These are phyloP conservation scores for Alternaria infectoria DNA, from an alignment of 2,329 filamentous ascomycete species.

Conservation along the genomic window DNA sequence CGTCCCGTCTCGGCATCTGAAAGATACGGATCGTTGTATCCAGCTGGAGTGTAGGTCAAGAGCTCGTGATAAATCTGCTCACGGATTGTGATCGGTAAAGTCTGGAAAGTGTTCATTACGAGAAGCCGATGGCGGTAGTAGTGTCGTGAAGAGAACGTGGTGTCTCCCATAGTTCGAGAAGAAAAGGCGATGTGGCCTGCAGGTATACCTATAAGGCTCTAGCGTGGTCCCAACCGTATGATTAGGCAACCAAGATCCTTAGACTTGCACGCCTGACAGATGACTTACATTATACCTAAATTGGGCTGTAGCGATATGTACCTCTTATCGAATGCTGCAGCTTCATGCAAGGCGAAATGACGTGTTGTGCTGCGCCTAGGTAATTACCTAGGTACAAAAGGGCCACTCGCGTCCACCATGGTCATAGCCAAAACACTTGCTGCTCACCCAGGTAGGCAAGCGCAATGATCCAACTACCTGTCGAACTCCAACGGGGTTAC, in stretches of 20 bases:
- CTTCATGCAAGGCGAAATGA: not conserved
- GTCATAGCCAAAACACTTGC: not conserved
- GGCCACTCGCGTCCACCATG: not conserved
- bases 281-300: not conserved
- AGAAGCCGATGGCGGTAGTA: not conserved
- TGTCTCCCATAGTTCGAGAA: not conserved
- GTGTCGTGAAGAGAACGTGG: not conserved
- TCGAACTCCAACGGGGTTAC: not conserved
- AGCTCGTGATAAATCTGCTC: slow-evolving; percentile 8
- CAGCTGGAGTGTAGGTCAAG: not conserved
- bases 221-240: slow-evolving; percentile 27
- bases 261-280: not conserved
- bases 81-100: slow-evolving; percentile 2
- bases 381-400: slow-evolving; percentile 4
- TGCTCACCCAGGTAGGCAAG: not conserved
- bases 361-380: not conserved
- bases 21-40: not conserved
- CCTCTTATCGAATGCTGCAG: not conserved
- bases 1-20: not conserved
- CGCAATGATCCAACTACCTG: not conserved
- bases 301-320: not conserved
- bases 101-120: not conserved
- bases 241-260: not conserved
- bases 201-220: slow-evolving; percentile 33
- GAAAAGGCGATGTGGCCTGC: not conserved